A percentile compares a stretch with the other conserved stretches of the same genome.
These are phyloP conservation scores for Cladosporium sp. DNA, from an alignment of 2,329 filamentous ascomycete genomes.

Conservation along the genomic window DNA sequence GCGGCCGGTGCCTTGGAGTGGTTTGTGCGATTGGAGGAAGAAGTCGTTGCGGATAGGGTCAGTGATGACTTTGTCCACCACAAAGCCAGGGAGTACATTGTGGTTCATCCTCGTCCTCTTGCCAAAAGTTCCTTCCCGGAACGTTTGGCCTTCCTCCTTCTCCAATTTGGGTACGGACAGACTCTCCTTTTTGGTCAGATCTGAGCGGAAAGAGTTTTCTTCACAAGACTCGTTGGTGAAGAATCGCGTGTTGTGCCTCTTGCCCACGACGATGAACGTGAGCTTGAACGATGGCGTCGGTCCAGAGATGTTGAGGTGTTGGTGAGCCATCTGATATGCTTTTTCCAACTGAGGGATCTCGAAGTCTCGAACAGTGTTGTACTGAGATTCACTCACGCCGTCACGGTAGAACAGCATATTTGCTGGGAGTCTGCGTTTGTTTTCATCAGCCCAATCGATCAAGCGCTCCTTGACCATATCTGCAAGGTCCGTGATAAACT, in stretches of 20 bases:
- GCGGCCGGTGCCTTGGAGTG: constrained; percentile 72
- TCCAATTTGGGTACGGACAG: background rate
- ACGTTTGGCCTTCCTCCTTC: background rate
- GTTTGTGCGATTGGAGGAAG: constrained; percentile 28
- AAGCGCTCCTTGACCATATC: constrained; percentile 37
- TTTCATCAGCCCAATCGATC: constrained; percentile 23
- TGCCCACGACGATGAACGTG: constrained; percentile 42
- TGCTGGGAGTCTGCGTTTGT: constrained; percentile 19
- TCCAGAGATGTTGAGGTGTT: constrained; percentile 8
- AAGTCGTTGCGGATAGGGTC: constrained; percentile 25
- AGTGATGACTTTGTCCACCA: constrained; percentile 26
- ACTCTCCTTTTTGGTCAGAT: background rate
- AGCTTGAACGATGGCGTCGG: constrained; percentile 21
- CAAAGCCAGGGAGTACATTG: constrained; percentile 25
- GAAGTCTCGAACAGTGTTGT: constrained; percentile 28
- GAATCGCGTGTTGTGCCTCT: constrained; percentile 47
- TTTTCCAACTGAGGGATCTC: constrained; percentile 34
- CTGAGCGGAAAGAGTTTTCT: background rate
- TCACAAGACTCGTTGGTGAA: too few relatives aligned
- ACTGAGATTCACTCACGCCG: constrained; percentile 42
- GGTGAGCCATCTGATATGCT: constrained; percentile 17
- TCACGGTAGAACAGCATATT: constrained; percentile 41
- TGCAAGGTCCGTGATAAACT: constrained; percentile 34
- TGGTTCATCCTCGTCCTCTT: constrained; percentile 1
- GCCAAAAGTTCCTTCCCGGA: too few relatives aligned